Base-by-base conservation (phyloP, 2,329 filamentous ascomycete species). In the Gyromitra esculenta region DNA sequence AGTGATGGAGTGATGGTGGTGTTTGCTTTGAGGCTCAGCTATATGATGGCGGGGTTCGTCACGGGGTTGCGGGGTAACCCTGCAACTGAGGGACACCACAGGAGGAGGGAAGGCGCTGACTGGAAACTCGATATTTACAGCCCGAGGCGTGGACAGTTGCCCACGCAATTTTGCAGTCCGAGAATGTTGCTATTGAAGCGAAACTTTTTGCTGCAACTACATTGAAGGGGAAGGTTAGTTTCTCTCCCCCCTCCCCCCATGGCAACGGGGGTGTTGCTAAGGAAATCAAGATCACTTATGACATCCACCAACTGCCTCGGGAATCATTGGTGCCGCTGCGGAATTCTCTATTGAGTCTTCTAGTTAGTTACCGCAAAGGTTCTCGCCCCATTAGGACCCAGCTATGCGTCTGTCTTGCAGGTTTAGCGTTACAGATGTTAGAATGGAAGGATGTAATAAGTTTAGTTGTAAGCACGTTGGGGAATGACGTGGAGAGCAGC, bases 151-250 rank as follows among this genome's bases (percentile, higher is more conserved):
- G 96, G 96, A 91, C 91, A 57, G 91, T 91, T 60, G 94, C 94
- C 78, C 91, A 97, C 83, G 89, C 90, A 68, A 92, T 99, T 78
- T 86, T 99, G 78, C 93, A 97, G 83, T 92, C 93, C 64, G 88
- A 91, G 79, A 89, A 91, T 71, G 91, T 94, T 78, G 88, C 91
- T 41, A 72, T 81, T 65, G 94, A 97, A 83, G 92, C 93, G 35
- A 96, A 96, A 83, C 87, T 99, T 77, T 99, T 99, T 84, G 96
- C 96, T 60, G 96, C 96, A 75, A 98, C 95, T 60, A 99, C 96
- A 67, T 86, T 99, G 82, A 97, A 97, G 86, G 96, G 96, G 87
- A 99, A 99, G 91, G 96, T 98, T 87, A 80, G 85, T 37, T 37
- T 35, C 31, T 69, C 21, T 45, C 31, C 21, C 25, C n/a, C 35